Base-by-base conservation (phyloP, 345 rosid species). In the Salix arbutifolia region DNA sequence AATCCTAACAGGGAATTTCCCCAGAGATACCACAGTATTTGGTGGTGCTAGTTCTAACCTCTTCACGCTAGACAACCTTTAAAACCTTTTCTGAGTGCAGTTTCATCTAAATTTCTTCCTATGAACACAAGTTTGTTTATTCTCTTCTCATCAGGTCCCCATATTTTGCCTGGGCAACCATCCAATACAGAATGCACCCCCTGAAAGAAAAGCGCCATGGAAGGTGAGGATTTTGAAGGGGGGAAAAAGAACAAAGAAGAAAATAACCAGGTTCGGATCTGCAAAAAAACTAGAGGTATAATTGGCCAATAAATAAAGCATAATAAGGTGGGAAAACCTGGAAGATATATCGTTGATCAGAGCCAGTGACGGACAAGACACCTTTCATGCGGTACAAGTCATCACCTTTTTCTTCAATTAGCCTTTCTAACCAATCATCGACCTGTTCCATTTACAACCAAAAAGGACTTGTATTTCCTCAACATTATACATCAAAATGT, bases 341-440 rank as follows among this genome's bases (percentile, higher is more conserved):
- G 56, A 90, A 87, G n/a, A 91, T 82, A 18, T 88, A 90, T 6
- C 87, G 87, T 76, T 86, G 85, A 65, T 90, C 89, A 1, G 83
- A 84, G 67, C 79, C 79, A 31, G 80, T 80, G 65, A 90, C 80
- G 2, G 87, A 85, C 73, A 91, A 67, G 21, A 90, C 82, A 12
- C 96, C 92, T 81, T 91, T 91, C 96, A 91, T 86, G 77, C 92
- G 80, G 83, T 90, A 91, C 77, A 91, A 81, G 83, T 91, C 92
- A 35, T 90, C 92, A 52, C 88, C 93, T 79, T 87, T 90, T 70
- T 91, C 93, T 77, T 91, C 92, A 17, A 86, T 78, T 75, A 88
- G 69, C 83, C 96, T 87, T 81, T 89, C 89, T 28, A 91, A 84
- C 93, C 96, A 91, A 83, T 91, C 96, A 69, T 89, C 92, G 50